Base-by-base conservation (phyloP, 495 filamentous ascomycete species). In the Tetracladium marchalianum region DNA sequence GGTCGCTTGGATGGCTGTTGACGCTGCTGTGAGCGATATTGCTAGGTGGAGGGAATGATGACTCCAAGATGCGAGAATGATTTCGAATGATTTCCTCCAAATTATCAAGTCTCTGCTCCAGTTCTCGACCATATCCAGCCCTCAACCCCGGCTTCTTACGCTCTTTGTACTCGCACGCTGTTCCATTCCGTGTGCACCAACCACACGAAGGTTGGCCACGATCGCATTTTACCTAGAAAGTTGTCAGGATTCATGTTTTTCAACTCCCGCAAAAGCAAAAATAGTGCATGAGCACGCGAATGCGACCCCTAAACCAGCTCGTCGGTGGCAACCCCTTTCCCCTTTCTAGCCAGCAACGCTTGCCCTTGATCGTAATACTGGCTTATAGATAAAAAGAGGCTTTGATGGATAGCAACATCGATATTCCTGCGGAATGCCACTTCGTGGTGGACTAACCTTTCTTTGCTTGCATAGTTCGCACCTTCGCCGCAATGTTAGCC, bases 91-190 rank as follows among this genome's bases (percentile, higher is more conserved):
- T 66, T 31, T 67, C 68, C 46, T 74, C 72, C 11, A 77, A 65
- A 59, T 69, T 67, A 54, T 78, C 75, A 22, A 95, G 72, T 24
- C 88, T 72, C 52, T 88, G 82, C 60, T 95, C 88, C 34, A 95
- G 66, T 64, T 95, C 88, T 45, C 88, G 75, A 1, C 88, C 88
- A 61, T 93, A 94, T 1, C 88, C 88, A 40, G 88, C 88, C 46
- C 56, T 44, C 31, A 59, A 40, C 0, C 85, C 86, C 16, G 86
- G 86, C 61, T 90, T 90, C 67, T 88, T 90, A 15, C 86, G 75
- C 56, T 87, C 84, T 58, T 81, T 87, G 63, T 92, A 92, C 60
- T 89, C 83, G 66, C 86, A 92, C 19, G 68, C 34, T 35, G 85
- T 81, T 5, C 75, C 74, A 61, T 93, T 93, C 45, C 85, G 79